These are phyloP conservation scores for Aspergillus diversus DNA, from an alignment of 495 filamentous ascomycete genomes.

Conservation along the genomic window DNA sequence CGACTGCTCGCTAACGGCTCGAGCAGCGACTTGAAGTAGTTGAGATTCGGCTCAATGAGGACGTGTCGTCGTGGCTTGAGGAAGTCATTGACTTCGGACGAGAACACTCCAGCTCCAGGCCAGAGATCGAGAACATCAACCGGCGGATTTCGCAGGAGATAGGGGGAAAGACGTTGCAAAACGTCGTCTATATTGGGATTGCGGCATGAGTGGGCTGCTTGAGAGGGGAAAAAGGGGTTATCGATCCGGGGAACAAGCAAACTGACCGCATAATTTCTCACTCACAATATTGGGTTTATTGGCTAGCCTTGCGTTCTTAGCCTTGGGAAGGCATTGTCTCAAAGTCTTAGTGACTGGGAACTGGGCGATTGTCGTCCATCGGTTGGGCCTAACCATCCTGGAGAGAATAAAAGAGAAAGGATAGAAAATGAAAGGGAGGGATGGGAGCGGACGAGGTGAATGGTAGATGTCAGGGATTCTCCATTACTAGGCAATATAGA, in stretches of 20 bases:
- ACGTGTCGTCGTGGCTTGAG: conserved; percentile 80
- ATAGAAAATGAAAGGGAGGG: not conserved
- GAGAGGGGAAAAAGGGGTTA: not conserved
- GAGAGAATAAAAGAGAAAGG: not conserved
- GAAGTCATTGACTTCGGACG: conserved; percentile 70
- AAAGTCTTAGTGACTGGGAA: conserved; percentile 30
- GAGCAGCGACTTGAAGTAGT: conserved; percentile 60
- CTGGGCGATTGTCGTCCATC: conserved; percentile 16
- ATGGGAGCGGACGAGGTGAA: not conserved
- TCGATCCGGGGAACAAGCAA: not conserved
- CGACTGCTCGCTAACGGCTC: conserved; percentile 61
- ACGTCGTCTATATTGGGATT: conserved; percentile 45
- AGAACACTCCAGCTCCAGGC: conserved; percentile 76
- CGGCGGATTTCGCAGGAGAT: conserved; percentile 63
- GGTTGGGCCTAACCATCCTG: conserved; percentile 16
- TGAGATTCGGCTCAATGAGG: conserved; percentile 67
- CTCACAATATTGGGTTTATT: conserved; percentile 52
- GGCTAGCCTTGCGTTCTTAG: conserved; percentile 3
- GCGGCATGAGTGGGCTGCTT: not conserved
- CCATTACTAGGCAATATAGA: conserved; percentile 5
- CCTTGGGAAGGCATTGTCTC: conserved; percentile 12
- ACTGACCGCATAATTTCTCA: conserved; percentile 64
- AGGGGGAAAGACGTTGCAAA: conserved; percentile 57
- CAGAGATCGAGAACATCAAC: conserved; percentile 85
- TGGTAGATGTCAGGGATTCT: not conserved